phyloP scores from a whole-genome alignment of 2,329 filamentous ascomycete genomes.

The Colletotrichum cereale region DNA sequence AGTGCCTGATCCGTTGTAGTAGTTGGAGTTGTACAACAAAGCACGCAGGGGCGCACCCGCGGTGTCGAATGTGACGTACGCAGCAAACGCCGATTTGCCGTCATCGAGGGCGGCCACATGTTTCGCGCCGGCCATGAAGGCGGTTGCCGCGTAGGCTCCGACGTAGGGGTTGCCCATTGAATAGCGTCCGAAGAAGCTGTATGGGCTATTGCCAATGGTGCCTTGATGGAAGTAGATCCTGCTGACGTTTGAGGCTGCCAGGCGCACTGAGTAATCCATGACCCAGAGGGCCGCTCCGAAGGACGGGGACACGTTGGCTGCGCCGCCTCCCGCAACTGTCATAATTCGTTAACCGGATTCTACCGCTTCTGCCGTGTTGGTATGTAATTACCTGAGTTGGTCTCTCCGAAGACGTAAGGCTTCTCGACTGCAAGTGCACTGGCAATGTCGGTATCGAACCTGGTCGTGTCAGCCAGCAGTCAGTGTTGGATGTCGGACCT shows the following conservation, averaged over 20 bases:
- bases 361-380: background rate
- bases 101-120: conserved; percentile 60
- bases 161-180: conserved; percentile 65
- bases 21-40: conserved; percentile 62
- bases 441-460: conserved; percentile 55
- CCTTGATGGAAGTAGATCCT: conserved; percentile 63
- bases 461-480: conserved; percentile 43
- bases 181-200: conserved; percentile 62
- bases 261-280: conserved; percentile 50
- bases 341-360: background rate
- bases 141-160: conserved; percentile 61
- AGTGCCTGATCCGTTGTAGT: conserved; percentile 46
- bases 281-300: conserved; percentile 57
- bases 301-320: conserved; percentile 45
- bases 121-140: conserved; percentile 58
- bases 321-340: conserved; percentile 26
- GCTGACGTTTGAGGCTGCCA: conserved; percentile 28
- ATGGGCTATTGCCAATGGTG: conserved; percentile 64
- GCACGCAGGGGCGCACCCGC: conserved; percentile 42
- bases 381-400: conserved; percentile 58
- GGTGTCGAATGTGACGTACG: conserved; percentile 57
- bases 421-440: conserved; percentile 55
- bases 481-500: background rate
- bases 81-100: conserved; percentile 56
- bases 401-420: conserved; percentile 62